These are phyloP conservation scores for Colletotrichum chrysophilum DNA, from an alignment of 2,329 filamentous ascomycete genomes.

Conservation along the genomic window DNA sequence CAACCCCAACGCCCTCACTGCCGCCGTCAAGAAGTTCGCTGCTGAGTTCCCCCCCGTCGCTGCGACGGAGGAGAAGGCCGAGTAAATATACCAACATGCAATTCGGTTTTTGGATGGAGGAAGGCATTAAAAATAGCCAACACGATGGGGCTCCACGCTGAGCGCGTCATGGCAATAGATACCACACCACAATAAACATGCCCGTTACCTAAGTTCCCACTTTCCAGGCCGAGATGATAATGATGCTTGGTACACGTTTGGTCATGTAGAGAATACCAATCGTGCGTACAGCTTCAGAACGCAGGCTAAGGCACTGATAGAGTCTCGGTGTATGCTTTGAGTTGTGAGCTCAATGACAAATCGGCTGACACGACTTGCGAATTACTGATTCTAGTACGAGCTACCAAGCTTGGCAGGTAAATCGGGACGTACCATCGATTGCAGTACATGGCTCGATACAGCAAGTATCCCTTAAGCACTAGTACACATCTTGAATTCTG, in stretches of 20 bases:
- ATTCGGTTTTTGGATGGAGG: background rate
- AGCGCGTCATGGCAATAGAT: background rate
- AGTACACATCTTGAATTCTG: too few relatives aligned
- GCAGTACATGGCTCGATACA: accelerated
- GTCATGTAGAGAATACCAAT: background rate
- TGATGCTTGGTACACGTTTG: accelerated
- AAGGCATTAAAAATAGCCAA: background rate
- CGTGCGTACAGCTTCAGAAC: too few relatives aligned
- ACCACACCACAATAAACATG: background rate
- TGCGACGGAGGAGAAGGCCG: background rate
- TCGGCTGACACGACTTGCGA: background rate
- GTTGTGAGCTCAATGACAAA: too few relatives aligned
- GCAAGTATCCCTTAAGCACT: accelerated
- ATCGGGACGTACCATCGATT: too few relatives aligned
- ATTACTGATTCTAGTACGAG: background rate
- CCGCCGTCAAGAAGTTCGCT: conserved; percentile 35
- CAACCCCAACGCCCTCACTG: conserved; percentile 72
- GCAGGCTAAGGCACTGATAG: too few relatives aligned
- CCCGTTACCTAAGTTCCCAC: accelerated
- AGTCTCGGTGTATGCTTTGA: too few relatives aligned
- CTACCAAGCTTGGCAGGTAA: too few relatives aligned
- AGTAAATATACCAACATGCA: background rate
- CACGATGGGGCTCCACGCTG: background rate
- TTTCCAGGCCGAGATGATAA: accelerated
- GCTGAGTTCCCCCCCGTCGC: background rate